Base-by-base conservation (phyloP, 2,329 filamentous ascomycete genomes). In the Claviceps cyperi region DNA sequence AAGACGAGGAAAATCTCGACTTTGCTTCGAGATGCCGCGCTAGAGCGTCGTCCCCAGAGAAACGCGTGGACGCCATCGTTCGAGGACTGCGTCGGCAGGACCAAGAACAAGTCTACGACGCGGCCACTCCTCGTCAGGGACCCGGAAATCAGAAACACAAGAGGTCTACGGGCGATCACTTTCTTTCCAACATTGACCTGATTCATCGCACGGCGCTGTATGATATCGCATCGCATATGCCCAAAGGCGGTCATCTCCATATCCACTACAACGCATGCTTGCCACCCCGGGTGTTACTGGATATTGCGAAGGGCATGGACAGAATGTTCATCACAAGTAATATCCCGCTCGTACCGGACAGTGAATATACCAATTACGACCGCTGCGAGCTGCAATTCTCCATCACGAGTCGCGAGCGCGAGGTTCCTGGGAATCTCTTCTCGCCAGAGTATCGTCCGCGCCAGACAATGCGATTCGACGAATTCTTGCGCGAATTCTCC, bases 241-340 rank as follows among this genome's bases (percentile, higher is more conserved):
- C 84, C 41, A 89, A 89, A 63, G 84, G 83, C 2, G 75, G 76
- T 0, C 81, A 88, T 60, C 69, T 88, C 22, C 84, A 89, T 62
- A 76, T 87, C 22, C 84, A 89, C 62, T 88, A 86, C 70, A 89
- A 88, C 61, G 76, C 84, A n/a, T 85, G 83, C 53, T 68, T 88
- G 4, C 68, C 71, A 14, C 81, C 83, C 9, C 62, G 69, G 2
- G 71, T 80, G 5, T 68, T 88, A 19, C 69, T 88, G 13, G 64
- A 68, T 22, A 69, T 70, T 56, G 77, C 69, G 55, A 75, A 69
- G 68, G 69, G 54, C 5, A 78, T 81, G 70, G 59, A 73, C 1
- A 75, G 75, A 55, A 86, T 89, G 81, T 86, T 79, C 59, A 81
- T 88, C 57, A 78, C 75, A 51, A 85, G 81, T 64, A 55, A 64